Evolutionary conservation across 345 rosid genomes (phyloP), one percentile per base, ranked within the genome.

Genomic region (Microthlaspi erraticum): DNA sequence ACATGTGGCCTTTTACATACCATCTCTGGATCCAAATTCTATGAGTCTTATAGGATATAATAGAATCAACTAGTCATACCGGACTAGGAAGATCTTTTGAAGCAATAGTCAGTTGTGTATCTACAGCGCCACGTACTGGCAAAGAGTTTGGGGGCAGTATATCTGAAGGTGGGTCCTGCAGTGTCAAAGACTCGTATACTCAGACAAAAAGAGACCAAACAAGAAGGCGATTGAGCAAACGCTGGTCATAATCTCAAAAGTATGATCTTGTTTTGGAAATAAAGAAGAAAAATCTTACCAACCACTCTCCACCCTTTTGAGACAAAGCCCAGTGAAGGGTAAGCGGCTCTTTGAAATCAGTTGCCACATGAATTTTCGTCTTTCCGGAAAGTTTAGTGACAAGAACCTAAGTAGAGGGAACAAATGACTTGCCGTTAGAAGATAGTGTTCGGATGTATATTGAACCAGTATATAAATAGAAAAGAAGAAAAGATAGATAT

Each of bases 291-390:
- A 76, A 66, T 57, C 93, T 88, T 84, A 94, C 99, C 97, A 77
- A 71, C 99, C 99, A 94, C 80, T 94, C 97, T 81, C 93, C 91
- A 65, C 72, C 81, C 23, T 68, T 83, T 70, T 80, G 84, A 59
- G 99, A 92, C 80, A 94, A 82, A 75, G 93, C 99, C 99, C 99
- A 94, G 79, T 89, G 99, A 78, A 91, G 86, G 52, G 84, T 80
- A 62, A 88, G 64, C 17, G 93, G 92, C 63, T 88, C 93, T 72
- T 72, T 81, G 68, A 82, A 77, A 80, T 91, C 89, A 17, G 97
- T 83, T 61, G 85, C 93, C 50, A 94, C 32, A 76, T 72, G 81
- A 72, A 94, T 77, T 80, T 85, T 89, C 45, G 66, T 77, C 82
- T 82, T 94, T 41, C 82, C 92, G 64, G 84, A 68, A 82, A 68